Percentiles rank a stretch among this genome's conserved stretches.
Conservation (phyloP, 2,329 filamentous ascomycete genomes). For the Trichoderma simmonsii region DNA sequence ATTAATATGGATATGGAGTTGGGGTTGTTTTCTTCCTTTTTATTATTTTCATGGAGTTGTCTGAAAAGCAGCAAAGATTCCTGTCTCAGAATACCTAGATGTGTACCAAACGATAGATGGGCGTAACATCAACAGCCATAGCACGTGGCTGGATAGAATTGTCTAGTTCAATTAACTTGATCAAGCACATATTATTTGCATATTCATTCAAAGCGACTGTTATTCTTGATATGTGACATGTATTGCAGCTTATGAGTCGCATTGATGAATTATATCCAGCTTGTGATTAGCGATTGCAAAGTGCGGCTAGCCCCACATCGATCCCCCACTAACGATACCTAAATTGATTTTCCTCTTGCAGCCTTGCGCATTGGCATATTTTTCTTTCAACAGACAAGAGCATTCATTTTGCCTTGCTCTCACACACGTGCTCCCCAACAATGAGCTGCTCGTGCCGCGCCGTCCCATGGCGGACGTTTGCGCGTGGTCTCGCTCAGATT, state of each 20-base stretch:
- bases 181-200: not conserved
- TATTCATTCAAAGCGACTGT: not conserved
- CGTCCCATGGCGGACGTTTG: slow-evolving; percentile 45
- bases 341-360: slow-evolving; percentile 5
- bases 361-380: not conserved
- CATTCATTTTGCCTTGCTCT: not conserved
- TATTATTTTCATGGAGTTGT: not conserved
- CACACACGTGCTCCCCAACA: slow-evolving; percentile 1
- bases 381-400: not conserved
- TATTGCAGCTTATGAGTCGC: not conserved
- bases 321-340: not conserved
- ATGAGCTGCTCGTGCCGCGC: slow-evolving; percentile 51
- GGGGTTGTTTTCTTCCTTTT: not conserved
- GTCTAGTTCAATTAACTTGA: not conserved
- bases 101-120: not conserved
- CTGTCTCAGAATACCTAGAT: not conserved
- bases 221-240: too few species aligned
- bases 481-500: slow-evolving; percentile 44
- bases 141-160: not conserved
- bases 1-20: slow-evolving; percentile 7
- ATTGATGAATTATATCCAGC: not conserved
- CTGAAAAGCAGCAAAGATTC: not conserved
- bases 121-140: not conserved
- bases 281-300: not conserved
- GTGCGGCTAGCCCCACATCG: slow-evolving; percentile 1